These are phyloP conservation scores for Fusarium musae DNA, from an alignment of 2,329 filamentous ascomycete species.

Conservation along the genomic window DNA sequence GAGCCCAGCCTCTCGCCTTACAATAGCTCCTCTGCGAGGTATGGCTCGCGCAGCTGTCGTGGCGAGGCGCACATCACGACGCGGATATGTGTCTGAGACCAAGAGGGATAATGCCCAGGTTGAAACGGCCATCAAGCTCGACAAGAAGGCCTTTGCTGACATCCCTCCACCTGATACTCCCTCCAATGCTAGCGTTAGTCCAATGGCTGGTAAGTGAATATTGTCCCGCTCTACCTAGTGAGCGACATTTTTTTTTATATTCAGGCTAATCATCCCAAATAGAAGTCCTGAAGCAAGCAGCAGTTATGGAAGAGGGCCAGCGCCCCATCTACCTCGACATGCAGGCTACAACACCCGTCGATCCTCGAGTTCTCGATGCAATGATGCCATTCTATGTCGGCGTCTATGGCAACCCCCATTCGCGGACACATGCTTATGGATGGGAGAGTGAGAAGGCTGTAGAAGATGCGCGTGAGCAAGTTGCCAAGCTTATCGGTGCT, in stretches of 20 bases:
- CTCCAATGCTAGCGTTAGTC: constrained; percentile 74
- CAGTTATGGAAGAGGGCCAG: constrained; percentile 90
- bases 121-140: constrained; percentile 85
- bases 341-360: constrained; percentile 95
- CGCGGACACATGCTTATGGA: constrained; percentile 95
- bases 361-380: constrained; percentile 92
- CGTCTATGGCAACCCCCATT: constrained; percentile 96
- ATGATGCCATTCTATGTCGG: constrained; percentile 97
- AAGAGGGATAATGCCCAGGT: constrained; percentile 84
- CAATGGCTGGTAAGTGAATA: constrained; percentile 67
- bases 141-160: constrained; percentile 83
- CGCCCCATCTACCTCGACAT: constrained; percentile 98
- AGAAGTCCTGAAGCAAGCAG: constrained; percentile 90
- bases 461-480: constrained; percentile 84
- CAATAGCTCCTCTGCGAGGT: constrained; percentile 47
- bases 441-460: constrained; percentile 98
- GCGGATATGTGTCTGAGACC: constrained; percentile 86
- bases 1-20: constrained; percentile 55
- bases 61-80: constrained; percentile 51
- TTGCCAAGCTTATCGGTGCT: constrained; percentile 89
- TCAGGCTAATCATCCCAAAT: constrained; percentile 26
- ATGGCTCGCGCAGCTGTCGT: constrained; percentile 46
- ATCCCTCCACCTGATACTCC: constrained; percentile 51
- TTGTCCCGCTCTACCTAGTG: not conserved
- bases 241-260: constrained; percentile 1